phyloP scores from a whole-genome alignment of 2,329 filamentous ascomycete genomes.

The Colletotrichum trifolii region DNA sequence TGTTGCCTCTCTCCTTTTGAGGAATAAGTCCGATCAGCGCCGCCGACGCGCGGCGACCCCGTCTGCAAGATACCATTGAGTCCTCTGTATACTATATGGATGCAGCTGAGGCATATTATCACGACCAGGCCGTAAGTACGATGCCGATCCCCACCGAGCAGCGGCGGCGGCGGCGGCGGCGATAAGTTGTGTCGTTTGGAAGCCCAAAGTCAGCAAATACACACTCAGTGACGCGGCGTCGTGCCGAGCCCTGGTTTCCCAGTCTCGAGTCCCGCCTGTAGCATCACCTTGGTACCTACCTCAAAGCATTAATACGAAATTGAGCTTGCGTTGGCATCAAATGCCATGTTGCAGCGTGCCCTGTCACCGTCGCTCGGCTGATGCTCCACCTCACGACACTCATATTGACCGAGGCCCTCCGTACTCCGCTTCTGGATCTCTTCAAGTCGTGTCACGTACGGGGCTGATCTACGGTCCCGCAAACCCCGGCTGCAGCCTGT shows the following conservation, averaged over 20 bases:
- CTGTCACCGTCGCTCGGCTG: no score
- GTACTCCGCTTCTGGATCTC: conserved; percentile 1
- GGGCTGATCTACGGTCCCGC: conserved; percentile 27
- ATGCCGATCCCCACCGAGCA: background rate
- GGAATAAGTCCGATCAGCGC: conserved; percentile 22
- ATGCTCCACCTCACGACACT: conserved; percentile 1
- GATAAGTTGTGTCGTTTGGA: conserved; percentile 8
- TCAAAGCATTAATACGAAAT: no score
- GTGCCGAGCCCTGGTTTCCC: conserved; percentile 1
- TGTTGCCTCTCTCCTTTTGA: conserved; percentile 29
- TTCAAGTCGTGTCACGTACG: conserved; percentile 5
- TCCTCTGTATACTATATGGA: background rate
- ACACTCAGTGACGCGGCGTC: background rate
- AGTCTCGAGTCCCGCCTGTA: background rate
- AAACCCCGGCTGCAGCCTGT: conserved; percentile 24
- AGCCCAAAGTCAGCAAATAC: conserved; percentile 6
- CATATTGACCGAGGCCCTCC: background rate
- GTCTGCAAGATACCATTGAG: conserved; percentile 11
- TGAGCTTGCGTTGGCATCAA: no score
- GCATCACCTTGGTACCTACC: background rate
- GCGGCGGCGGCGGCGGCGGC: background rate
- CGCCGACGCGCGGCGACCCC: conserved; percentile 26
- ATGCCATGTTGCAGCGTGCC: no score
- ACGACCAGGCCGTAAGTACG: conserved; percentile 9
- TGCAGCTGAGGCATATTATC: conserved; percentile 13